Percentiles rank a stretch among this genome's conserved stretches.
phyloP scores from a whole-genome alignment of 2,329 filamentous ascomycete genomes.

The Aureobasidium sp. region DNA sequence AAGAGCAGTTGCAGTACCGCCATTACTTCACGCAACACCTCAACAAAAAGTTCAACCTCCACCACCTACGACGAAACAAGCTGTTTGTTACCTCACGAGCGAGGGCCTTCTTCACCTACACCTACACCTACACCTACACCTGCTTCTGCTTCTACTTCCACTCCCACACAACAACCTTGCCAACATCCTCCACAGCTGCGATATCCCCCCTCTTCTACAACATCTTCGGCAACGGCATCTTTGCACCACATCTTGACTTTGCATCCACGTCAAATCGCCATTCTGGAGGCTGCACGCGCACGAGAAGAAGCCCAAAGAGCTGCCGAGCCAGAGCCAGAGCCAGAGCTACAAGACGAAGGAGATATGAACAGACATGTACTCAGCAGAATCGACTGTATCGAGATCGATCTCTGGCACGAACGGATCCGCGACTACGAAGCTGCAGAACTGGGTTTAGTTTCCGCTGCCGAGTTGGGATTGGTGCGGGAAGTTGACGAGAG shows the following conservation, averaged over 20 bases:
- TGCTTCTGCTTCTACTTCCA: too few relatives aligned
- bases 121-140: too few relatives aligned
- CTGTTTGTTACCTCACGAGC: neutral
- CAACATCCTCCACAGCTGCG: neutral
- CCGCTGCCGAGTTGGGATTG: neutral
- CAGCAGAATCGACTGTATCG: slow-evolving; percentile 4
- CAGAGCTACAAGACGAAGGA: neutral
- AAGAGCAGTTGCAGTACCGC: neutral
- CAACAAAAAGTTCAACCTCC: neutral
- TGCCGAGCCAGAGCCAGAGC: neutral
- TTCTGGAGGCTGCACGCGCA: neutral
- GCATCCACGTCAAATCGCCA: neutral
- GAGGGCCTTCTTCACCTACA: neutral
- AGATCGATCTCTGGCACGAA: slow-evolving; percentile 1
- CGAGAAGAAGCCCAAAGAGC: neutral
- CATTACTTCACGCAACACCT: neutral
- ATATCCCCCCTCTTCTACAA: neutral
- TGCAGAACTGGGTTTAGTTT: neutral
- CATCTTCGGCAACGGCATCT: neutral
- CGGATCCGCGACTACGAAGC: neutral
- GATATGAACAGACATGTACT: neutral
- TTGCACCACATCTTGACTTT: neutral
- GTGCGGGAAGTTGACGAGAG: neutral
- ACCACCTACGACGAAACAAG: neutral
- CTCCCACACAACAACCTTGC: neutral